phyloP scores from a whole-genome alignment of 2,329 filamentous ascomycete species.

The Chrysoporthe austroafricana region DNA sequence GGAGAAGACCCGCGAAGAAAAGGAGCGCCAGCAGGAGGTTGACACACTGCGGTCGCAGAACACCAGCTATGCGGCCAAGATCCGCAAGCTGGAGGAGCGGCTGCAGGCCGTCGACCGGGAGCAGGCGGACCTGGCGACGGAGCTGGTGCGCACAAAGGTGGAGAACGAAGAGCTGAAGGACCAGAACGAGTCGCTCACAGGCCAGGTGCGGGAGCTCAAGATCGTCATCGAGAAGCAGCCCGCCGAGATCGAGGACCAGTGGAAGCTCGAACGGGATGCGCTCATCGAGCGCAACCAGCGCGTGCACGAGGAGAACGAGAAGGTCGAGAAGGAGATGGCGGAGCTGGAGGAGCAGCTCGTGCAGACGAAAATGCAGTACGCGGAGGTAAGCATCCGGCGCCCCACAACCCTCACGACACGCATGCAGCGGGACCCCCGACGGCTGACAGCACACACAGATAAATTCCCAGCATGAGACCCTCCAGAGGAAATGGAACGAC shows the following conservation, averaged over 20 bases:
- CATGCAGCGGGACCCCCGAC: background rate
- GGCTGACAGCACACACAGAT: slow-evolving; percentile 53
- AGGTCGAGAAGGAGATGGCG: slow-evolving; percentile 83
- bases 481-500: slow-evolving; percentile 78
- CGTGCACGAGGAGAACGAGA: slow-evolving; percentile 90
- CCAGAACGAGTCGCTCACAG: slow-evolving; percentile 83
- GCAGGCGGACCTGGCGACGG: slow-evolving; percentile 87
- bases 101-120: slow-evolving; percentile 88
- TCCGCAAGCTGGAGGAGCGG: slow-evolving; percentile 86
- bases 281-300: slow-evolving; percentile 92
- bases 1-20: slow-evolving; percentile 81
- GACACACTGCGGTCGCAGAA: slow-evolving; percentile 72
- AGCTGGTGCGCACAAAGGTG: slow-evolving; percentile 89
- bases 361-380: slow-evolving; percentile 91
- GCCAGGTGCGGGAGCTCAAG: slow-evolving; percentile 83
- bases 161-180: slow-evolving; percentile 90
- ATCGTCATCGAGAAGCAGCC: slow-evolving; percentile 89
- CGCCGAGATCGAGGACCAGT: slow-evolving; percentile 79
- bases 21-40: slow-evolving; percentile 80
- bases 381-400: slow-evolving; percentile 71
- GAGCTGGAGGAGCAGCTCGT: slow-evolving; percentile 94
- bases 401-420: background rate
- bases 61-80: slow-evolving; percentile 68
- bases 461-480: slow-evolving; percentile 70
- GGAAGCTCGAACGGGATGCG: slow-evolving; percentile 84